Percentiles rank a stretch among this genome's conserved stretches.
These are phyloP conservation scores for Kandelia obovata DNA, from an alignment of 345 rosid genomes.

Conservation along the genomic window DNA sequence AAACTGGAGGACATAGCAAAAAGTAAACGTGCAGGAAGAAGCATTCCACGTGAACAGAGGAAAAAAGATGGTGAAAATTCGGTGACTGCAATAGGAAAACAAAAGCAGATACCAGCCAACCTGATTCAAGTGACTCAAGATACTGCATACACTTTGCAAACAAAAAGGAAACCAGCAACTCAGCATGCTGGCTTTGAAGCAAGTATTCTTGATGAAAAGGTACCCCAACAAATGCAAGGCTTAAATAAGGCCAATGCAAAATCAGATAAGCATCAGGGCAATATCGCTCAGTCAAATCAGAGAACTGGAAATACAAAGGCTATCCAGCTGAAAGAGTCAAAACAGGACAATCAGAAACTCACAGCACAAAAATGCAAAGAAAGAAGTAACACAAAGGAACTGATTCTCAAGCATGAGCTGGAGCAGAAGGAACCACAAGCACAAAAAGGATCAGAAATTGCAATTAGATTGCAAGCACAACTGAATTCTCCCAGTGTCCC, in stretches of 20 bases:
- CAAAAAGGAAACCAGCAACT: conserved; percentile 25
- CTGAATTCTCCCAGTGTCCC: conserved; percentile 22
- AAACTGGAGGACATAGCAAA: conserved; percentile 10
- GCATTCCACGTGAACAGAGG: conserved; percentile 24
- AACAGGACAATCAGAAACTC: conserved; percentile 31
- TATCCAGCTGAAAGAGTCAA: conserved; percentile 33
- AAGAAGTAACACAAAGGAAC: conserved; percentile 26
- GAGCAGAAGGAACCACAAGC: conserved; percentile 22
- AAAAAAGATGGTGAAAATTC: conserved; percentile 29
- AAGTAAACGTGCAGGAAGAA: conserved; percentile 27
- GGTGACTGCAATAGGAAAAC: conserved; percentile 18
- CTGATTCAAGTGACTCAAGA: conserved; percentile 29
- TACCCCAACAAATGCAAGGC: conserved; percentile 21
- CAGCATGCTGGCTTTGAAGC: conserved; percentile 27
- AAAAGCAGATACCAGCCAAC: conserved; percentile 30
- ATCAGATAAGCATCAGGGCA: conserved; percentile 31
- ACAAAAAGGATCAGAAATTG: conserved; percentile 27
- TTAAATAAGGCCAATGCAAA: conserved; percentile 18
- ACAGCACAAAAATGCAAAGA: conserved; percentile 34
- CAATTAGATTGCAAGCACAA: conserved; percentile 24
- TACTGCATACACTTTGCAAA: conserved; percentile 8
- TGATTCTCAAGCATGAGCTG: conserved; percentile 30
- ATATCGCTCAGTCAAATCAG: conserved; percentile 13
- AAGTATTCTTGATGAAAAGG: conserved; percentile 28
- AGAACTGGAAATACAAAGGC: conserved; percentile 26